A percentile compares a stretch with the other conserved stretches of the same genome.
phyloP scores from a whole-genome alignment of 768 basidiomycete species.

The Auricularia heimuer region DNA sequence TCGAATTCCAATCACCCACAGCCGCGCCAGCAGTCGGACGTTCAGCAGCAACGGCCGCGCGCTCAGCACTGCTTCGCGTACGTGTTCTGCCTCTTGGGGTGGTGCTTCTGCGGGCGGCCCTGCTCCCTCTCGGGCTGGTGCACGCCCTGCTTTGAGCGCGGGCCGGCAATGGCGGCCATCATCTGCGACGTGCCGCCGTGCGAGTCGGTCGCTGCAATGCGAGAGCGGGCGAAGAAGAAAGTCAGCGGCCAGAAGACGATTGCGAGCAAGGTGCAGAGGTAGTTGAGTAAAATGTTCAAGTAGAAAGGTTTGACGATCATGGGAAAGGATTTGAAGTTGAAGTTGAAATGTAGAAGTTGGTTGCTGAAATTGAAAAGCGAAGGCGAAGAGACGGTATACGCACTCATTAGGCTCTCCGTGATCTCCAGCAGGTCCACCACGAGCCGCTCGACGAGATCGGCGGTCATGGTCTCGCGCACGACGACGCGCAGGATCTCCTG shows the following conservation, averaged over 20 bases:
- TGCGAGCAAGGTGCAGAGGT: not conserved
- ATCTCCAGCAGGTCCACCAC: conserved; percentile 60
- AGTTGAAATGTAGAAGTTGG: not conserved
- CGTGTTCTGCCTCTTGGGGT: conserved; percentile 23
- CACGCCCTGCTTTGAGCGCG: not conserved
- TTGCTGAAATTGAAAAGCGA: not conserved
- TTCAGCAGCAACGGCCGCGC: not conserved
- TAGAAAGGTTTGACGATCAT: not conserved
- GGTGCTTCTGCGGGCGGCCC: not conserved
- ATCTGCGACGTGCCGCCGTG: not conserved
- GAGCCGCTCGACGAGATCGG: conserved; percentile 55
- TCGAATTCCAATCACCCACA: not conserved
- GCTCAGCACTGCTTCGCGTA: conserved; percentile 57
- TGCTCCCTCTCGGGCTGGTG: not conserved
- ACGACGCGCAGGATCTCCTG: conserved; percentile 54
- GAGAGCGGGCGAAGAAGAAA: not conserved
- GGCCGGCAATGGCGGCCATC: not conserved
- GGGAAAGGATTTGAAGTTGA: not conserved
- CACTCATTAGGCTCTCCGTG: conserved; percentile 46
- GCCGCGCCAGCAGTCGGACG: not conserved
- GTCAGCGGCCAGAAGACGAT: not conserved
- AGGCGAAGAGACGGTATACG: conserved; percentile 10
- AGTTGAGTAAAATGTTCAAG: not conserved
- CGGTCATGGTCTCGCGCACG: conserved; percentile 46
- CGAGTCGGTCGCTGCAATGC: not conserved